Evolutionary conservation across 352 stramenopile genomes (phyloP).

Genomic region (Globisporangium orthogonon): DNA sequence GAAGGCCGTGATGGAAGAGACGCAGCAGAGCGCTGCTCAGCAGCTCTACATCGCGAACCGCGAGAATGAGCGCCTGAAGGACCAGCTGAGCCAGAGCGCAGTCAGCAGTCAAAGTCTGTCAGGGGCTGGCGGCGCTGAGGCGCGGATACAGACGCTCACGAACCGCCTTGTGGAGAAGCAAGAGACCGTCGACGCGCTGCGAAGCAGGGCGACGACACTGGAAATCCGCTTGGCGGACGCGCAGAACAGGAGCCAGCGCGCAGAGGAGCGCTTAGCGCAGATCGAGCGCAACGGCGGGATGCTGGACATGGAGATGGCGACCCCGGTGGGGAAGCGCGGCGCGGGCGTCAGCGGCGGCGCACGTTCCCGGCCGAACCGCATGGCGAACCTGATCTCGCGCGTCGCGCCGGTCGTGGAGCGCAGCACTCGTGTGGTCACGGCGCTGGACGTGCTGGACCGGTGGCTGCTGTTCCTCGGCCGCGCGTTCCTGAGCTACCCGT

Average conservation of each 20-base stretch:
- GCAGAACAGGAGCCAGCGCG: conserved; percentile 29
- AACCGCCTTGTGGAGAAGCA: conserved; percentile 82
- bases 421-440: conserved; percentile 56
- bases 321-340: conserved; percentile 28
- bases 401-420: conserved; percentile 66
- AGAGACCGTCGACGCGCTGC: conserved; percentile 61
- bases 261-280: conserved; percentile 53
- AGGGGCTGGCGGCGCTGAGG: conserved; percentile 29
- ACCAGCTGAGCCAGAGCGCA: conserved; percentile 31
- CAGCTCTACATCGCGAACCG: conserved; percentile 30
- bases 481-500: conserved; percentile 66
- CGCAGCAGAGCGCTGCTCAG: conserved; percentile 28
- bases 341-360: conserved; percentile 2
- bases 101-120: conserved; percentile 14
- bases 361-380: conserved; percentile 52
- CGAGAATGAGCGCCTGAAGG: conserved; percentile 41
- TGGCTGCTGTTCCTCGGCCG: conserved; percentile 75
- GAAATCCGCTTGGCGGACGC: conserved; percentile 61
- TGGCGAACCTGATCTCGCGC: conserved; percentile 54
- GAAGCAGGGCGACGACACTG: conserved; percentile 61
- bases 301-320: conserved; percentile 65
- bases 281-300: conserved; percentile 60
- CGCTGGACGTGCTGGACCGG: conserved; percentile 58
- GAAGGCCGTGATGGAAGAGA: conserved; percentile 29
- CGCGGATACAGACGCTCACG: conserved; percentile 70